These are phyloP conservation scores for Artemisia argyi DNA, from an alignment of 129 eudicot species.

Conservation along the genomic window DNA sequence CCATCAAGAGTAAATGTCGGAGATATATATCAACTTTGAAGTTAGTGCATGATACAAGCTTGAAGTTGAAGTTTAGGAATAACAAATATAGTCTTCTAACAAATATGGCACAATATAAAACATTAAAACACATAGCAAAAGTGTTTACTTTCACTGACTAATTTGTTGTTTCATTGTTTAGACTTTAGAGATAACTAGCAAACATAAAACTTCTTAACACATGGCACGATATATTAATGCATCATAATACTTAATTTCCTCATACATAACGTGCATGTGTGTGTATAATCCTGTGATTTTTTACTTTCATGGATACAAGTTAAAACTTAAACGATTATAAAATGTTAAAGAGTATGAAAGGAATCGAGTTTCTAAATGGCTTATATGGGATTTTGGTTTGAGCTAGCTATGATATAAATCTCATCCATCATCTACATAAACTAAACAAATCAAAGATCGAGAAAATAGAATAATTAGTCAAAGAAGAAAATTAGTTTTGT, in stretches of 20 bases:
- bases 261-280: background rate
- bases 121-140: too few species aligned
- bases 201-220: background rate
- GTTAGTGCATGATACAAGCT: too few species aligned
- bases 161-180: background rate
- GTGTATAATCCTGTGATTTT: background rate
- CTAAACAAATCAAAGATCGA: background rate
- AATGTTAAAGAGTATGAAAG: background rate
- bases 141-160: background rate
- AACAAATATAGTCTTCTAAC: too few species aligned
- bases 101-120: too few species aligned
- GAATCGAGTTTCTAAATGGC: background rate
- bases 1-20: too few species aligned
- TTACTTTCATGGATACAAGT: background rate
- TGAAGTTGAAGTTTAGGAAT: too few species aligned
- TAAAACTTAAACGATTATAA: background rate
- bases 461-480: slow-evolving; percentile 14
- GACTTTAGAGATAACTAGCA: too few species aligned
- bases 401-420: background rate
- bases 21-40: too few species aligned
- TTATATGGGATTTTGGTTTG: background rate
- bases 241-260: background rate
- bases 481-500: background rate
- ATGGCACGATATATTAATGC: background rate
- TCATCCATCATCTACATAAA: background rate